Percentiles rank a stretch among this genome's conserved stretches.
Evolutionary conservation across 2,329 filamentous ascomycete species (phyloP).

Genomic region (Aspergillus amoenus): DNA sequence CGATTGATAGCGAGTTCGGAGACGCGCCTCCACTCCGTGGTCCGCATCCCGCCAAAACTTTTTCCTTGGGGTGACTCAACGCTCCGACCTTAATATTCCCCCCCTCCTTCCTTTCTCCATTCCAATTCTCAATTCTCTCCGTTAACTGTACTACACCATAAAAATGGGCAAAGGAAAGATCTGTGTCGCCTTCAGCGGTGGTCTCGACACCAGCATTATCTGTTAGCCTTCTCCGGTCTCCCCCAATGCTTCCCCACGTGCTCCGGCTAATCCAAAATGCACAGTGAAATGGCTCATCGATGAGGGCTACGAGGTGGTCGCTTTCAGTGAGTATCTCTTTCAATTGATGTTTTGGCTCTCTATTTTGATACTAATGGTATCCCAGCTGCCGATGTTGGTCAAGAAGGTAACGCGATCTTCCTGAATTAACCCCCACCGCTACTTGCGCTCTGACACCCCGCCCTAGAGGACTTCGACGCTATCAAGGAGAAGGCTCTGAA

Average conservation of each 20-base stretch:
- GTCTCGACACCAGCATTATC: conserved; percentile 61
- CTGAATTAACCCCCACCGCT: conserved; percentile 10
- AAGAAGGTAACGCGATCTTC: conserved; percentile 50
- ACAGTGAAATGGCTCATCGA: conserved; percentile 48
- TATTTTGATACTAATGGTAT: conserved; percentile 31
- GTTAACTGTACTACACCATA: not conserved
- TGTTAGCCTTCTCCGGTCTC: conserved; percentile 36
- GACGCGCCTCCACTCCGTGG: not conserved
- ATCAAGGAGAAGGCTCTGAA: conserved; percentile 71
- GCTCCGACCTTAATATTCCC: not conserved
- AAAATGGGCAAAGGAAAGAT: conserved; percentile 26
- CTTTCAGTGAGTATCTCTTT: conserved; percentile 49
- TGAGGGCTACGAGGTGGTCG: conserved; percentile 60
- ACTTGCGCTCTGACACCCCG: conserved; percentile 19
- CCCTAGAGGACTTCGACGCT: conserved; percentile 65
- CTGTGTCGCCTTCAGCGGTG: conserved; percentile 46
- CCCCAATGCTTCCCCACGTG: conserved; percentile 11
- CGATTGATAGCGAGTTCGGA: not conserved
- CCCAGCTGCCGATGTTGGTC: conserved; percentile 64
- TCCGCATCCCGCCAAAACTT: conserved; percentile 10
- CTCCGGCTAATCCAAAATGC: conserved; percentile 19
- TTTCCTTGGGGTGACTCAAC: conserved; percentile 12
- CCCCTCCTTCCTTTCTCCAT: not conserved
- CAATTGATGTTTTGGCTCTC: not conserved
- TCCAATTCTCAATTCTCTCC: not conserved